Evolutionary conservation across 306 rosid species (phyloP), one percentile per base, ranked within the genome.

Genomic region (Ochetophila trinervis): DNA sequence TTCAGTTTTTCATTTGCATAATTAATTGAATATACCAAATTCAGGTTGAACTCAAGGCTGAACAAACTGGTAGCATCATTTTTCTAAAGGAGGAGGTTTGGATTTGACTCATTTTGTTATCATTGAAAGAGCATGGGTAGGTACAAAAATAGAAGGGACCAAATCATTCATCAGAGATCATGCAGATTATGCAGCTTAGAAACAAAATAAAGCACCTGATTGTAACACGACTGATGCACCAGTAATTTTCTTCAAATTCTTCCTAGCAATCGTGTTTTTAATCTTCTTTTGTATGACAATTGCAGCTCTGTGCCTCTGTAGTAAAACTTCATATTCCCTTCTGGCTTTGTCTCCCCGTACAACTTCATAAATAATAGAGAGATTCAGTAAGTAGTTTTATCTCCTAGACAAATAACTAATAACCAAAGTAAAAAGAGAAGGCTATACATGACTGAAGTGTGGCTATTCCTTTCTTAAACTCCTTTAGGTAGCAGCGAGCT

Each of bases 361-460:
- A 77, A 87, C 97, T 94, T 84, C 81, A 86, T 47, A 54, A 80
- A 78, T 55, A 63, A 54, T n/a, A 63, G 59, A 19, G n/a, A 37
- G 68, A 62, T 48, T 62, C 52, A 52, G 42, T 21, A 49, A 36
- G 68, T 37, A 61, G 12, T 50, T 37, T 37, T 68, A 63, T 73
- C 57, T n/a, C 27, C 63, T 21, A 62, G 49, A 66, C 54, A 68
- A 76, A 70, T 60, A 75, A 59, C 69, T 73, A 57, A 73, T 8
- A 61, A 40, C 72, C 75, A 69, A 44, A 62, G 71, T 40, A 67
- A 53, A 12, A 34, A 21, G 5, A 20, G 35, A 12, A 70, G 22
- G 22, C 74, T 65, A 73, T 93, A 93, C 99, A 83, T 77, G 99
- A 90, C 74, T 93, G 99, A 72, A 93, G 97, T 17, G 78, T 74